Evolutionary conservation across 139 green algal genomes (phyloP).

Genomic region (Chlamydomonas sp.): DNA sequence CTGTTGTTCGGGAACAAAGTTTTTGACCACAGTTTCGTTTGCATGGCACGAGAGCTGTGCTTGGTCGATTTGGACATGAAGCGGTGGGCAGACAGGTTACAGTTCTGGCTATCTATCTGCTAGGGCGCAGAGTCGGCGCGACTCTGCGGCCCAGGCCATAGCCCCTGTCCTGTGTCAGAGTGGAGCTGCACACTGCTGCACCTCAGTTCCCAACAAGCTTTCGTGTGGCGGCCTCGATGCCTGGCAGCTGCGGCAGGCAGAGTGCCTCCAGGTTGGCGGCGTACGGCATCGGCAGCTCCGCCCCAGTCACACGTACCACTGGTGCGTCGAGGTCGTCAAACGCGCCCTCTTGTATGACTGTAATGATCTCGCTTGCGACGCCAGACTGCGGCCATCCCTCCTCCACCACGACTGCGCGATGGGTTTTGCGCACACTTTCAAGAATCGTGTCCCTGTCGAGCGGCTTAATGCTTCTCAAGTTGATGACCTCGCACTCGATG

Average conservation of each 20-base stretch:
- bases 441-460: constrained; percentile 85
- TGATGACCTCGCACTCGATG: constrained; percentile 92
- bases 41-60: too few relatives aligned
- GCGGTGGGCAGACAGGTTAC: too few relatives aligned
- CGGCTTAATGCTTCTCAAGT: constrained; percentile 90
- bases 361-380: constrained; percentile 75
- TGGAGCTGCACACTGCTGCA: too few relatives aligned
- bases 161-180: too few relatives aligned
- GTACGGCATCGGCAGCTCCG: constrained; percentile 94
- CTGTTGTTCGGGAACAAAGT: too few relatives aligned
- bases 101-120: too few relatives aligned
- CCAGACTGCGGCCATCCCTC: constrained; percentile 96
- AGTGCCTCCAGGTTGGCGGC: constrained; percentile 84
- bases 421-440: constrained; percentile 80
- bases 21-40: too few relatives aligned
- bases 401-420: constrained; percentile 80
- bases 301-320: constrained; percentile 79
- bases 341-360: constrained; percentile 77
- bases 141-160: too few relatives aligned
- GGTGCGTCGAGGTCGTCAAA: constrained; percentile 98
- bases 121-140: too few relatives aligned
- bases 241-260: constrained; percentile 69
- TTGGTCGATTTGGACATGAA: too few relatives aligned
- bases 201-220: constrained; percentile 22
- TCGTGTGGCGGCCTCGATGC: constrained; percentile 67